Base-by-base conservation (phyloP, 2,329 filamentous ascomycete genomes). In the Thielaviopsis musarum region DNA sequence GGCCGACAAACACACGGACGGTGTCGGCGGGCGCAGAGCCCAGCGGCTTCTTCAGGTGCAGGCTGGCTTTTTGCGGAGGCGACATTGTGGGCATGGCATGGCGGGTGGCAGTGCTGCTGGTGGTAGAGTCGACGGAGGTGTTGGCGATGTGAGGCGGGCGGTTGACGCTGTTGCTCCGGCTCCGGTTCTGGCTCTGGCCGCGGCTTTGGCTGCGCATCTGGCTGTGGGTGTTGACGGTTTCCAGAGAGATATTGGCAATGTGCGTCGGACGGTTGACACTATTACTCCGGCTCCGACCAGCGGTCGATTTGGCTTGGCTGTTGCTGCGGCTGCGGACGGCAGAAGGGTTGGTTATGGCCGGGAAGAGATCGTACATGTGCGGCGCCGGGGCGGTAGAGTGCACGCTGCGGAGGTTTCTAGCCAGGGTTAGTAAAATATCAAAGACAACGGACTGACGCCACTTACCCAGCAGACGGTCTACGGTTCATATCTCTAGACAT, bases 1-100 rank as follows among this genome's bases (percentile, higher is more conserved):
- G 67, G 3, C 75, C 75, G 61, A 77, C 70, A 57, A 75, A 68
- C 38, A 77, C 66, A 6, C 68, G 73, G 28, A 69, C 66, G 58
- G 67, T 66, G 26, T 65, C 63, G 19, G 51, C 52, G 22, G 59
- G 24, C 38, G 54, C n/a, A 30, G 53, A 38, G 15, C 19, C n/a
- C n/a, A n/a, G 24, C 5, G 53, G 22, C 5, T 52, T 57, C 22
- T 34, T 57, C 6, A 30, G 45, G n/a, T 51, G 54, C 41, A 55
- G 30, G 52, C 22, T 26, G n/a, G 28, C 15, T 28, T 60, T 34
- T 22, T 52, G 48, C 22, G 34, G 54, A 13, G 54, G 55, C 45
- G 38, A 54, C 26, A 49, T 58, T 7, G 21, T 51, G 7, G 38
- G 53, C 52, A 56, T 51, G n/a, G 45, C 59, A 38, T 38, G 52